These are phyloP conservation scores for Penicillium argentinense DNA, from an alignment of 495 filamentous ascomycete genomes.

Conservation along the genomic window DNA sequence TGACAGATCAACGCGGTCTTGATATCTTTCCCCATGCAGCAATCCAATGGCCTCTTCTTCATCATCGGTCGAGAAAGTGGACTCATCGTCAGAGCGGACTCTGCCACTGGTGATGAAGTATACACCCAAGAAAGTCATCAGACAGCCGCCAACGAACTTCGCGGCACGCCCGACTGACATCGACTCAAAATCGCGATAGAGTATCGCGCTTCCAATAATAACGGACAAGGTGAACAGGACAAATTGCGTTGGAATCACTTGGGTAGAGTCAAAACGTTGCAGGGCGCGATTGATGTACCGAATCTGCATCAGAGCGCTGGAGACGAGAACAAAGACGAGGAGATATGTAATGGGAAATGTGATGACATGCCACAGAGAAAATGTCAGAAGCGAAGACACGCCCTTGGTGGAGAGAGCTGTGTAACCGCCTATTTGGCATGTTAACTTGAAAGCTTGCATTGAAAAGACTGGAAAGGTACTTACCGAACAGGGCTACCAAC, in stretches of 20 bases:
- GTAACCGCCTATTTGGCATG: conserved; percentile 67
- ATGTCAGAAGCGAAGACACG: conserved; percentile 89
- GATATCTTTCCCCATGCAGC: conserved; percentile 42
- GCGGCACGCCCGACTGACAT: conserved; percentile 63
- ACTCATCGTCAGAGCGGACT: conserved; percentile 43
- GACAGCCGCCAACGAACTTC: conserved; percentile 88
- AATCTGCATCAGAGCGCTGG: conserved; percentile 90
- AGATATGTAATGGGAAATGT: conserved; percentile 91
- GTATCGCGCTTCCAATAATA: conserved; percentile 86
- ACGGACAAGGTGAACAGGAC: conserved; percentile 95
- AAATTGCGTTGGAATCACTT: conserved; percentile 96
- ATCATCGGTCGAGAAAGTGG: conserved; percentile 45
- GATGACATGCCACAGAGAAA: conserved; percentile 79
- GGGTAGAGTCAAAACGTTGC: conserved; percentile 92
- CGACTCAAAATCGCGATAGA: conserved; percentile 92
- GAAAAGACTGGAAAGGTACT: conserved; percentile 22
- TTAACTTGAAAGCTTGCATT: conserved; percentile 25
- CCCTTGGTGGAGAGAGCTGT: conserved; percentile 95
- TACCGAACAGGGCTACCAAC: conserved; percentile 89
- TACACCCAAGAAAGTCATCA: conserved; percentile 89
- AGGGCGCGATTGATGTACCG: conserved; percentile 94
- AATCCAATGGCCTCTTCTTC: conserved; percentile 52
- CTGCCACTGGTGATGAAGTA: conserved; percentile 81
- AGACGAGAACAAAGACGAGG: conserved; percentile 71
- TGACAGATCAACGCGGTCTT: conserved; percentile 38